Conservation (phyloP, 306 rosid species). For the Begonia fuchsioides region DNA sequence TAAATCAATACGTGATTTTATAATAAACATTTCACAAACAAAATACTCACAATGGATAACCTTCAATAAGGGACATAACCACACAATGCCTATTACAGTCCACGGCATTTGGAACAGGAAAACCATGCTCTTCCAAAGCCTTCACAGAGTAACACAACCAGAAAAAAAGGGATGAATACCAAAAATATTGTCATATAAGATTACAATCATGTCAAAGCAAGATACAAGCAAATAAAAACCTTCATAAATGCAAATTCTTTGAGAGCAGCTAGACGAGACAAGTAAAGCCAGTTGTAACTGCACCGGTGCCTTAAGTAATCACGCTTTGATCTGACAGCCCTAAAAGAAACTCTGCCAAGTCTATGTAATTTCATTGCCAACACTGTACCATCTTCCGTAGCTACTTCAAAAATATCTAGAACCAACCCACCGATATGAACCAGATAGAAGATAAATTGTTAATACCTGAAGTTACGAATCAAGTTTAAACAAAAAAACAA, state of each 20-base stretch:
- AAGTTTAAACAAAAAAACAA: background rate
- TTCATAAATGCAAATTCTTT: constrained; percentile 92
- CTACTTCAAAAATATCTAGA: constrained; percentile 89
- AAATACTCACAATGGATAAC: constrained; percentile 65
- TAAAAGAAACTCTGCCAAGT: constrained; percentile 83
- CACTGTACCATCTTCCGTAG: constrained; percentile 68
- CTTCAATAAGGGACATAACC: constrained; percentile 82
- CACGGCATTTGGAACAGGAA: constrained; percentile 78
- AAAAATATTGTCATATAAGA: constrained; percentile 2
- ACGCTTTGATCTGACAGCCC: constrained; percentile 92
- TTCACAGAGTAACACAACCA: constrained; percentile 15
- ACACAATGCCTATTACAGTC: constrained; percentile 87
- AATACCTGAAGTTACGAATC: background rate
- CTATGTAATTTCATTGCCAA: constrained; percentile 80
- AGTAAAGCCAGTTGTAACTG: constrained; percentile 78
- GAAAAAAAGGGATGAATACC: constrained; percentile 8
- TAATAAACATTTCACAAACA: no score
- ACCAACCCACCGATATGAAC: background rate
- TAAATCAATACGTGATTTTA: no score
- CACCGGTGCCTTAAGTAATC: constrained; percentile 78
- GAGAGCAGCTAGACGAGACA: constrained; percentile 84
- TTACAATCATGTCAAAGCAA: background rate
- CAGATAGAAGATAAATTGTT: background rate
- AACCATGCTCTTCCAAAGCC: constrained; percentile 78
- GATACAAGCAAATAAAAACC: constrained; percentile 34